These are phyloP conservation scores for Infundibulicybe gibba DNA, from an alignment of 768 basidiomycete genomes.

Conservation along the genomic window DNA sequence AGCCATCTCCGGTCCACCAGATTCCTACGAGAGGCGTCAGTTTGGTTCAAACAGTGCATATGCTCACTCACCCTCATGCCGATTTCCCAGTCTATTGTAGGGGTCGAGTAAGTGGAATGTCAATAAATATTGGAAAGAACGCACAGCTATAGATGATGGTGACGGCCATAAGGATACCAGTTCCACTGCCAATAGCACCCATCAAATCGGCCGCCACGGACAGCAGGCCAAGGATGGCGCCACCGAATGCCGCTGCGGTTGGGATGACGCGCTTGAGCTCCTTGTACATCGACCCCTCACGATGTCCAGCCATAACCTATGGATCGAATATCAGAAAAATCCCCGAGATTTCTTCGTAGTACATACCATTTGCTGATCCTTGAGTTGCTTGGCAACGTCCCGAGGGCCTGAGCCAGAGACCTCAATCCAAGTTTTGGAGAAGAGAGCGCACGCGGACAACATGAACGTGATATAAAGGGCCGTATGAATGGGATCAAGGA, in stretches of 20 bases:
- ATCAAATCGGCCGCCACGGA: constrained; percentile 91
- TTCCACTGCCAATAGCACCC: constrained; percentile 95
- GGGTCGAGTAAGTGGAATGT: constrained; percentile 5
- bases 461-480: constrained; percentile 89
- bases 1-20: constrained; percentile 79
- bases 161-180: constrained; percentile 96
- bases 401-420: constrained; percentile 94
- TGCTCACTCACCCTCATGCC: constrained; percentile 60
- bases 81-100: constrained; percentile 82
- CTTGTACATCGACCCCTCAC: constrained; percentile 99
- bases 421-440: constrained; percentile 99
- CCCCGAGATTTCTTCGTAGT: not conserved
- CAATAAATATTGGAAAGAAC: constrained; percentile 22
- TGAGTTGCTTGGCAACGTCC: constrained; percentile 96
- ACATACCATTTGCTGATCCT: constrained; percentile 95
- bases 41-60: not conserved
- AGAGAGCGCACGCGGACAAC: constrained; percentile 90
- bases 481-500: constrained; percentile 94
- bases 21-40: constrained; percentile 42
- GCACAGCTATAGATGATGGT: constrained; percentile 94
- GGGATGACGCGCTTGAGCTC: constrained; percentile 98
- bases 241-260: constrained; percentile 95
- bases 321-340: not conserved
- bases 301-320: constrained; percentile 82
- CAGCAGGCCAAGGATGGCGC: constrained; percentile 91